A percentile compares a stretch with the other conserved stretches of the same genome.
phyloP scores from a whole-genome alignment of 192 early-diverging fungal genomes.

The Coemansia sp. region DNA sequence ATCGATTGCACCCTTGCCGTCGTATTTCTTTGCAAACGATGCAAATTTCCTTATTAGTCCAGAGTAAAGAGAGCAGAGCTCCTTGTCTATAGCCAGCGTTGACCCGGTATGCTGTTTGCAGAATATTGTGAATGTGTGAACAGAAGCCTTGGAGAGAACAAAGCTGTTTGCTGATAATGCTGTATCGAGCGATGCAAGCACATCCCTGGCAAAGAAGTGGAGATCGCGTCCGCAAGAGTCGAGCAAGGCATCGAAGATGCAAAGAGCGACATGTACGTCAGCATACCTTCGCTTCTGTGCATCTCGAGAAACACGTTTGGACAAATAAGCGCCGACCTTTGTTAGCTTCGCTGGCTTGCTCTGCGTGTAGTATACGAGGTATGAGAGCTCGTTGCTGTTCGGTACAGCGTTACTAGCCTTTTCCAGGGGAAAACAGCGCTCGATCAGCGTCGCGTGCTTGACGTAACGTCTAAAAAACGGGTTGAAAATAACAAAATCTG shows the following conservation, averaged over 20 bases:
- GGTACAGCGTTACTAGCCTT: slow-evolving; percentile 51
- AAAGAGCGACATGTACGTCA: slow-evolving; percentile 72
- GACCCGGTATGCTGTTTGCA: slow-evolving; percentile 69
- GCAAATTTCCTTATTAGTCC: slow-evolving; percentile 59
- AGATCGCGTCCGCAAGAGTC: slow-evolving; percentile 70
- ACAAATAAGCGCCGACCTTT: slow-evolving; percentile 84
- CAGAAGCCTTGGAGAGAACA: slow-evolving; percentile 62
- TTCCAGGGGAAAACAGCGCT: slow-evolving; percentile 69
- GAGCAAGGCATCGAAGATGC: slow-evolving; percentile 74
- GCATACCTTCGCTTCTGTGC: slow-evolving; percentile 58
- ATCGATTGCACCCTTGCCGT: not conserved
- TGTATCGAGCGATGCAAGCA: slow-evolving; percentile 71
- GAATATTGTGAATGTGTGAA: slow-evolving; percentile 71
- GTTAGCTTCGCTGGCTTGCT: slow-evolving; percentile 85
- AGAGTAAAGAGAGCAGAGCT: slow-evolving; percentile 60
- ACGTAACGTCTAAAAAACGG: slow-evolving; percentile 59
- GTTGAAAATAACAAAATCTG: slow-evolving; percentile 37
- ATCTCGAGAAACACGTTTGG: slow-evolving; percentile 68
- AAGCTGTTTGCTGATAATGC: slow-evolving; percentile 59
- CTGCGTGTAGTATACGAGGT: slow-evolving; percentile 84
- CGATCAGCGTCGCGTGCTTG: slow-evolving; percentile 76
- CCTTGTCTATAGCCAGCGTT: slow-evolving; percentile 68
- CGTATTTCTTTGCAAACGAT: slow-evolving; percentile 27
- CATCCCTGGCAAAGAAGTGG: slow-evolving; percentile 78
- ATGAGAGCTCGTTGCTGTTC: slow-evolving; percentile 78